These are phyloP conservation scores for Nakazawaea anatomiae DNA, from an alignment of 805 yeast species.

Conservation along the genomic window DNA sequence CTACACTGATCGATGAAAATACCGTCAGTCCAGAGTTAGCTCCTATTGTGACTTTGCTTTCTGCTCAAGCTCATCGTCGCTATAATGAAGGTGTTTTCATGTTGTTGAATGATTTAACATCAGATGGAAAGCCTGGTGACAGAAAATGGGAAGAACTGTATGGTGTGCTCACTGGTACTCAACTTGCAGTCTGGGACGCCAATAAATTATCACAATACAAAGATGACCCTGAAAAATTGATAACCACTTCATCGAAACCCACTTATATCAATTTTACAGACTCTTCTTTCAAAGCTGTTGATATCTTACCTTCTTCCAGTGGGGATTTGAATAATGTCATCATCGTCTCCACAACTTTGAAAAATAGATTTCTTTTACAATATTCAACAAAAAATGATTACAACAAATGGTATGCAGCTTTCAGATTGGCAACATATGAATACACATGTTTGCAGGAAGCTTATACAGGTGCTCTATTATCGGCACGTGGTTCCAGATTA, in stretches of 20 bases:
- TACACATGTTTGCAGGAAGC: conserved; percentile 85
- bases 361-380: conserved; percentile 81
- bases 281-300: conserved; percentile 73
- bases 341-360: conserved; percentile 87
- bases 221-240: conserved; percentile 44
- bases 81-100: conserved; percentile 73
- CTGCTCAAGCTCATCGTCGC: conserved; percentile 71
- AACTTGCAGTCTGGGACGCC: conserved; percentile 90
- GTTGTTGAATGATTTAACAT: conserved; percentile 65
- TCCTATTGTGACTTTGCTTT: conserved; percentile 68
- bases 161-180: conserved; percentile 87
- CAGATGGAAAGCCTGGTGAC: conserved; percentile 82
- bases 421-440: conserved; percentile 77
- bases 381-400: conserved; percentile 60
- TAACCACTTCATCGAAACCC: conserved; percentile 66
- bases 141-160: conserved; percentile 90
- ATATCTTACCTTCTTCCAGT: conserved; percentile 53
- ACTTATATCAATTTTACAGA: conserved; percentile 88
- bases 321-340: conserved; percentile 73
- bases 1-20: neutral
- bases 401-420: conserved; percentile 75
- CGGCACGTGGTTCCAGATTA: conserved; percentile 84
- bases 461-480: conserved; percentile 88
- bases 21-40: conserved; percentile 37
- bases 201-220: conserved; percentile 46